phyloP scores from a whole-genome alignment of 2,329 filamentous ascomycete genomes.

The Talaromyces verruculosus region DNA sequence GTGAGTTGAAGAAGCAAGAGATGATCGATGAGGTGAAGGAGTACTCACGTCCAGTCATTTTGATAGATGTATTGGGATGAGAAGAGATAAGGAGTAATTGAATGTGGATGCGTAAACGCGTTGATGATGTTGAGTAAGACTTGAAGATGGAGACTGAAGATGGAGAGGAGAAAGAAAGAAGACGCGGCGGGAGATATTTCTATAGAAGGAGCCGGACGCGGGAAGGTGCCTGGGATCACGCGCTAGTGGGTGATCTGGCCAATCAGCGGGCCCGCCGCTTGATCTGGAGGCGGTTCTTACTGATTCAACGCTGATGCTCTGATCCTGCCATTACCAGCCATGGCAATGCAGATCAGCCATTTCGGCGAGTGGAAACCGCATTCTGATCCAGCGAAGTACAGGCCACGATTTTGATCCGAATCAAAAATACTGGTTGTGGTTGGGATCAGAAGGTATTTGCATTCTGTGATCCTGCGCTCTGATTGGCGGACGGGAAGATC shows the following conservation, averaged over 20 bases:
- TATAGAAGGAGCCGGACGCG: constrained; percentile 33
- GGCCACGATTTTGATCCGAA: constrained; percentile 24
- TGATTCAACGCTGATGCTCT: constrained; percentile 29
- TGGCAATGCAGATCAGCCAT: constrained; percentile 27
- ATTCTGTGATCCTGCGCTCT: constrained; percentile 38
- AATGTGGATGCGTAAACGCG: constrained; percentile 10
- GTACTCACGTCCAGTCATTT: constrained; percentile 61
- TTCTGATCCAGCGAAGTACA: constrained; percentile 24
- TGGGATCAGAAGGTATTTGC: constrained; percentile 41
- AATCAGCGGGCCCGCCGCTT: constrained; percentile 36
- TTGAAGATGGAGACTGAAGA: constrained; percentile 27
- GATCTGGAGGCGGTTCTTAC: constrained; percentile 32
- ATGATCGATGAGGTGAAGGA: neutral
- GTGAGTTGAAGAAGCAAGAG: constrained; percentile 19
- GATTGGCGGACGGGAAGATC: constrained; percentile 34
- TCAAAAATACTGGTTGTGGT: constrained; percentile 26
- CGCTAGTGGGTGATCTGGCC: constrained; percentile 35
- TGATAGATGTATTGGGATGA: constrained; percentile 39
- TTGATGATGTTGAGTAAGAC: constrained; percentile 21
- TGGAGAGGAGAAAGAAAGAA: constrained; percentile 25
- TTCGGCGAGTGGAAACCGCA: constrained; percentile 23
- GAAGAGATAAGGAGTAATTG: constrained; percentile 16
- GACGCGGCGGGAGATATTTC: constrained; percentile 41
- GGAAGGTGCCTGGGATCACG: constrained; percentile 39
- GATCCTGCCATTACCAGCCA: constrained; percentile 29